phyloP scores from a whole-genome alignment of 2,329 filamentous ascomycete species.

The Diaporthe vexans region DNA sequence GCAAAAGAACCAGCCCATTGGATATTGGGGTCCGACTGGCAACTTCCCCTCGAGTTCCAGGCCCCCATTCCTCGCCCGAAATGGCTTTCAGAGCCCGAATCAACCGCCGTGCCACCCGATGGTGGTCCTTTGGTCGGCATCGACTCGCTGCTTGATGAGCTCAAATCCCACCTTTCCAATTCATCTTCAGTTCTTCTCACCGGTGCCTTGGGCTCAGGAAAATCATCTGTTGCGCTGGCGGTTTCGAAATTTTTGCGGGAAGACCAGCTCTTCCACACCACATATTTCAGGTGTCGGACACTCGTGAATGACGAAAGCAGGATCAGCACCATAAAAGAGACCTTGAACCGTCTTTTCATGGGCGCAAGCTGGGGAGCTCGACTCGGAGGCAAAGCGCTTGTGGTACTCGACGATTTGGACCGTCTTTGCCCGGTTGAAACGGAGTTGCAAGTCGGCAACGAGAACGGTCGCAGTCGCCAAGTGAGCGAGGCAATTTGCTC shows the following conservation, averaged over 20 bases:
- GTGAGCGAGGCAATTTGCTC: slow-evolving; percentile 90
- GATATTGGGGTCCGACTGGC: slow-evolving; percentile 83
- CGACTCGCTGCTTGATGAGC: slow-evolving; percentile 79
- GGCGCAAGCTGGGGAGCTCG: slow-evolving; percentile 91
- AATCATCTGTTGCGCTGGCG: slow-evolving; percentile 83
- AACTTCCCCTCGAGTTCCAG: slow-evolving; percentile 82
- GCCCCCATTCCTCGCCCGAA: slow-evolving; percentile 76
- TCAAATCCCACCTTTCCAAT: slow-evolving; percentile 83
- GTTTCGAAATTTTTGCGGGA: slow-evolving; percentile 80
- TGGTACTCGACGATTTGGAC: slow-evolving; percentile 94
- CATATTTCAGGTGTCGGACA: slow-evolving; percentile 89
- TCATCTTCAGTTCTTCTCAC: slow-evolving; percentile 92
- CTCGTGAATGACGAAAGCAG: slow-evolving; percentile 92
- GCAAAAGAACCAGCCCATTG: slow-evolving; percentile 71
- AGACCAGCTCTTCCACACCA: slow-evolving; percentile 83
- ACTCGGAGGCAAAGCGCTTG: slow-evolving; percentile 84
- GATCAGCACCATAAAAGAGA: slow-evolving; percentile 92
- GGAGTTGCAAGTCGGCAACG: slow-evolving; percentile 91
- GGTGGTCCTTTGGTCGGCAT: slow-evolving; percentile 82
- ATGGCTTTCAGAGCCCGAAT: slow-evolving; percentile 65
- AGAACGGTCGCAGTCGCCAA: slow-evolving; percentile 93
- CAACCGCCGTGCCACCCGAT: not conserved
- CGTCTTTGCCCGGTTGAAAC: slow-evolving; percentile 94
- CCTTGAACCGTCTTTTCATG: slow-evolving; percentile 86
- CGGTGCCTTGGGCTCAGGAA: slow-evolving; percentile 90